Conservation (phyloP, 116 monocot species). For the Zostera marina region DNA sequence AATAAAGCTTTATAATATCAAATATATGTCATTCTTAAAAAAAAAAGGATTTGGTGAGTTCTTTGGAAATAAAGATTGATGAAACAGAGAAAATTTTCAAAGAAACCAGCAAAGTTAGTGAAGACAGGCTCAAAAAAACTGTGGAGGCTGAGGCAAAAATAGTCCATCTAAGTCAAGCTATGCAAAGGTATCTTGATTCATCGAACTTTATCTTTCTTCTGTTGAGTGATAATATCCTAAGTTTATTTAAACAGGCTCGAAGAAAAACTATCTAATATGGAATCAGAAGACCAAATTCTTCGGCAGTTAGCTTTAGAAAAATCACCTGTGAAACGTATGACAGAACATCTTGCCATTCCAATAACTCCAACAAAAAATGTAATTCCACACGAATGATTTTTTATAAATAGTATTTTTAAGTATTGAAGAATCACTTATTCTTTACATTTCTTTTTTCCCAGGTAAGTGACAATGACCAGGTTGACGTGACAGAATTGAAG, state of each 20-base stretch:
- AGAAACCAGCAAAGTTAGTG: constrained; percentile 64
- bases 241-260: constrained; percentile 39
- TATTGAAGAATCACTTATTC: background rate
- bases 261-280: constrained; percentile 70
- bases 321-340: constrained; percentile 65
- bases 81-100: constrained; percentile 70
- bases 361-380: constrained; percentile 56
- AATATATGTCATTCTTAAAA: background rate
- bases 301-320: constrained; percentile 65
- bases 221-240: background rate
- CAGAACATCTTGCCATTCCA: constrained; percentile 69
- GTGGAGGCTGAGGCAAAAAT: constrained; percentile 65
- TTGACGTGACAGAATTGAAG: constrained; percentile 40
- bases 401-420: background rate
- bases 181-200: constrained; percentile 50
- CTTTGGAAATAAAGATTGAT: constrained; percentile 76
- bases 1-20: background rate
- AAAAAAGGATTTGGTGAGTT: constrained; percentile 47
- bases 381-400: background rate
- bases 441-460: constrained; percentile 12
- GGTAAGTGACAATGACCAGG: constrained; percentile 60
- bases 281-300: constrained; percentile 80
- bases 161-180: constrained; percentile 35
- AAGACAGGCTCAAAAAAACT: constrained; percentile 66
- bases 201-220: background rate